Conservation (phyloP, 225 moss, liverwort and hornwort species). For the Neckera pumila region DNA sequence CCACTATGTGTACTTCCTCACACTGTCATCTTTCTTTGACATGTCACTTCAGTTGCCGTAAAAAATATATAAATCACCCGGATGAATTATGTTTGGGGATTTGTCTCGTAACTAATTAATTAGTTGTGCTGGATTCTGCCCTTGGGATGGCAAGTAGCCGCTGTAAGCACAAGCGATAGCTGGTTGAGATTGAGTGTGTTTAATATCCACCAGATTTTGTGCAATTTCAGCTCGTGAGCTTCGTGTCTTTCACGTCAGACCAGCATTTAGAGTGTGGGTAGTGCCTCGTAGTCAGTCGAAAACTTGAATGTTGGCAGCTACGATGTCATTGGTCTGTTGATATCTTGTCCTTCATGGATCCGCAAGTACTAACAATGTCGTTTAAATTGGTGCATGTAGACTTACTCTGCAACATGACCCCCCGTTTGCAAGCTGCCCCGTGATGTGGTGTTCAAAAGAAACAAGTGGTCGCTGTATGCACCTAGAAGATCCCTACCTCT, state of each 20-base stretch:
- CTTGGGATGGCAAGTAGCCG: not conserved
- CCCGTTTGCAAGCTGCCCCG: not conserved
- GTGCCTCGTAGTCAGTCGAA: not conserved
- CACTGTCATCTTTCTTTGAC: not conserved
- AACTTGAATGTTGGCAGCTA: not conserved
- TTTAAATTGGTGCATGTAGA: not conserved
- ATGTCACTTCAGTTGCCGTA: not conserved
- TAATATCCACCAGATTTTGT: not conserved
- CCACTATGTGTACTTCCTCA: not conserved
- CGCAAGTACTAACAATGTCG: not conserved
- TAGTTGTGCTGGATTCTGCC: not conserved
- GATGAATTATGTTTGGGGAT: not conserved
- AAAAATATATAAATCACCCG: not conserved
- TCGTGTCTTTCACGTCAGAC: not conserved
- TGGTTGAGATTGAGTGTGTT: not conserved
- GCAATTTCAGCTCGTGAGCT: not conserved
- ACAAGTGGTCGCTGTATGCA: not conserved
- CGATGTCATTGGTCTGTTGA: not conserved
- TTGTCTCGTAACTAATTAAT: not conserved
- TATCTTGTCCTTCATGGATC: not conserved
- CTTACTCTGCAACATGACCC: not conserved
- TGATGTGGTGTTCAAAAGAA: not conserved
- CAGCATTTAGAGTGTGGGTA: not conserved
- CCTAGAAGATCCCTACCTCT: not conserved
- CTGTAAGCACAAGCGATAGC: not conserved